These are phyloP conservation scores for Phycomyces blakesleeanus DNA, from an alignment of 192 early-diverging fungal genomes.

Conservation along the genomic window DNA sequence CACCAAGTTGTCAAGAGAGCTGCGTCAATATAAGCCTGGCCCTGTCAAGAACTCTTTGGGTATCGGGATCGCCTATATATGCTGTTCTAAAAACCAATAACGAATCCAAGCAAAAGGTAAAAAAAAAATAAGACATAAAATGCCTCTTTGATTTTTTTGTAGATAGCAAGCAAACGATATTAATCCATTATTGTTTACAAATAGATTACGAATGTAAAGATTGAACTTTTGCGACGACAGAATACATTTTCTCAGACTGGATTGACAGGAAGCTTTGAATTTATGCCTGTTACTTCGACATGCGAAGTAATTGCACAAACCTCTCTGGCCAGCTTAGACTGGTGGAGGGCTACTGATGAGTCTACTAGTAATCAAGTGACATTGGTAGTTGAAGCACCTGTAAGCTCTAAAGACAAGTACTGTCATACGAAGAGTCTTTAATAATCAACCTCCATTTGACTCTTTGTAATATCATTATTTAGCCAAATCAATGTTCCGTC, in stretches of 20 bases:
- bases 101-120: conserved; percentile 2
- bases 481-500: conserved; percentile 8
- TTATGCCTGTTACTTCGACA: conserved; percentile 14
- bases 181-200: not conserved
- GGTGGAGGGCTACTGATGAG: conserved; percentile 19
- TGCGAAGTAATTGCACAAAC: conserved; percentile 10
- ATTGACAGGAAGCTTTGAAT: conserved; percentile 1
- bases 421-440: not conserved
- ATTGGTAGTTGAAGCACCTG: conserved; percentile 9
- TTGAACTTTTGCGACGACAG: conserved; percentile 18
- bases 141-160: not conserved
- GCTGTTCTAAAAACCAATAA: conserved; percentile 2
- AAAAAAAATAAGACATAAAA: not conserved
- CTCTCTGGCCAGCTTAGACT: conserved; percentile 3
- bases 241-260: conserved; percentile 12
- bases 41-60: conserved; percentile 5
- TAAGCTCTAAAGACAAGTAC: conserved; percentile 5
- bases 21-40: not conserved
- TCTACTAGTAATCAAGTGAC: conserved; percentile 3
- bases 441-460: no score
- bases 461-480: not conserved
- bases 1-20: not conserved
- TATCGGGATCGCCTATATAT: conserved; percentile 17
- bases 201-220: conserved; percentile 18
- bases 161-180: not conserved